Evolutionary conservation across 2,329 filamentous ascomycete genomes (phyloP), one percentile per base, ranked within the genome.

Genomic region (Colletotrichum endophyticum): DNA sequence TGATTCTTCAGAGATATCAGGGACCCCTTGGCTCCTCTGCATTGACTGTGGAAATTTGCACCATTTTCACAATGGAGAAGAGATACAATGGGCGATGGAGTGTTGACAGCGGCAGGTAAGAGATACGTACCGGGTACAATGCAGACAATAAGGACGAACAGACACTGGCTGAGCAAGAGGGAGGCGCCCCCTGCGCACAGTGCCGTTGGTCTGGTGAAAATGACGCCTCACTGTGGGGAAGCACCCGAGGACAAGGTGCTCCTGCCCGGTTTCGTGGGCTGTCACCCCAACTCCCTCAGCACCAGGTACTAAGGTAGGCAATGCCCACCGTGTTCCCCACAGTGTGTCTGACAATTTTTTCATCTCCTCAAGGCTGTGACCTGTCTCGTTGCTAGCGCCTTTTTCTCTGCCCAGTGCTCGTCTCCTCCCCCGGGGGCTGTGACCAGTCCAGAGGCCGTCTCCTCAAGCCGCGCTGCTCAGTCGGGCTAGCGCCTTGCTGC

Each of bases 21-120:
- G 57, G 72, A 64, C 30, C 25, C 25, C 36, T 19, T 19, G 70
- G 28, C 25, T 39, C 30, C 56, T 59, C 27, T 73, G 74, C 74
- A 76, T 76, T 76, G 66, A 76, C 66, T 12, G 63, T 66, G 73
- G 70, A 76, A 73, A 76, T 70, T 76, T 73, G 70, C 25, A 73
- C 34, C 30, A 56, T 27, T 28, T 34, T 32, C 49, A 61, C 62
- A 73, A 56, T 44, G 22, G 32, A 73, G 53, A 56, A 53, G 12
- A n/a, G n/a, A 32, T 34, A 44, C 34, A 64, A 19, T 16, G 4
- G 53, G 53, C 36, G n/a, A 44, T 15, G 34, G 63, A 39, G 27
- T 27, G 59, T 9, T 62, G 59, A 32, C 59, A 62, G 59, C 32
- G 11, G 32, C 8, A 36, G 32, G 62, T 25, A 25, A 28, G 15